Evolutionary conservation across 1,284 basidiomycete species (phyloP).

Genomic region (Paramarasmius palmivorus): DNA sequence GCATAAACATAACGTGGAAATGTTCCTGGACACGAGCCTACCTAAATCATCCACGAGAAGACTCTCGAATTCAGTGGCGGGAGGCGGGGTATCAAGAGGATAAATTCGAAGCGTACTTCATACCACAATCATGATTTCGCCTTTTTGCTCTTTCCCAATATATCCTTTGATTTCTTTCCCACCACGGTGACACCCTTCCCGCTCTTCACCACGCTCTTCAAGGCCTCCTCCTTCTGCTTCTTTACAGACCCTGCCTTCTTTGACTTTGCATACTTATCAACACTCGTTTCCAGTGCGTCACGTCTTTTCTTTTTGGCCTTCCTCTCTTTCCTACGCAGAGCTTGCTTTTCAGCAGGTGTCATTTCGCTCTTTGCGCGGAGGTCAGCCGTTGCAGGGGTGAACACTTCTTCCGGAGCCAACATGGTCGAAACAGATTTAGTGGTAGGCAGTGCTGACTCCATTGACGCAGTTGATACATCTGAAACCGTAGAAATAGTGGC

Average conservation of each 20-base stretch:
- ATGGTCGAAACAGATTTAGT: constrained; percentile 75
- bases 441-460: constrained; percentile 92
- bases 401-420: constrained; percentile 95
- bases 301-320: constrained; percentile 76
- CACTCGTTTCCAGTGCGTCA: constrained; percentile 67
- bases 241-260: constrained; percentile 54
- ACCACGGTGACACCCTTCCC: constrained; percentile 89
- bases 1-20: no score
- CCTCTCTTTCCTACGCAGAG: constrained; percentile 69
- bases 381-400: constrained; percentile 56
- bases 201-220: constrained; percentile 77
- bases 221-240: constrained; percentile 80
- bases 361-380: constrained; percentile 76
- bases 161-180: constrained; percentile 62
- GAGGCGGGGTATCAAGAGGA: no score
- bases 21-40: no score
- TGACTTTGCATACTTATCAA: constrained; percentile 62
- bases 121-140: not conserved
- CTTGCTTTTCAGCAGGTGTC: constrained; percentile 83
- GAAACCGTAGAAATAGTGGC: constrained; percentile 85
- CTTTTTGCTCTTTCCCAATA: constrained; percentile 31
- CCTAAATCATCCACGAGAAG: no score
- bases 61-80: no score
- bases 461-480: constrained; percentile 81
- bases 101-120: no score